phyloP scores from a whole-genome alignment of 192 early-diverging fungal species.

The Coemansia sp. region DNA sequence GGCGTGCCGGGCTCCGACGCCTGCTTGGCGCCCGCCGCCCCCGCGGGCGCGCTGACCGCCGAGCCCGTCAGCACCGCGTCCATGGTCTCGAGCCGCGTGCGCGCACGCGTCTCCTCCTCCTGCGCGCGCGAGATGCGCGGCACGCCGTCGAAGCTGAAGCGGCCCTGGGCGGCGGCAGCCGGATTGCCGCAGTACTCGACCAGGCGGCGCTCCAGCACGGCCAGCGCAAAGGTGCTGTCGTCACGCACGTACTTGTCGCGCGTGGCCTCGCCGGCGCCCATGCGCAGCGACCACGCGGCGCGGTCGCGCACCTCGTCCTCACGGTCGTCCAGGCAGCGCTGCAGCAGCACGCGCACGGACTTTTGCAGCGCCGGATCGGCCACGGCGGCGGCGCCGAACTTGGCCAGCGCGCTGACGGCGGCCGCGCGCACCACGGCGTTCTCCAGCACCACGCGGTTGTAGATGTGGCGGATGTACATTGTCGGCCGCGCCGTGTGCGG shows the following conservation, averaged over 20 bases:
- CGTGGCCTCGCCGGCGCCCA: conserved; percentile 64
- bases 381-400: conserved; percentile 72
- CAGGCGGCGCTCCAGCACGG: conserved; percentile 80
- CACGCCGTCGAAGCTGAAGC: conserved; percentile 74
- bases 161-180: conserved; percentile 51
- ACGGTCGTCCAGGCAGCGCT: conserved; percentile 90
- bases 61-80: conserved; percentile 44
- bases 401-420: conserved; percentile 90
- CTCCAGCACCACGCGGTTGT: conserved; percentile 98
- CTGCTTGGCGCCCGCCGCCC: neutral
- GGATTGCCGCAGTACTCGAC: conserved; percentile 78
- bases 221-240: conserved; percentile 83
- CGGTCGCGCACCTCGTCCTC: conserved; percentile 99
- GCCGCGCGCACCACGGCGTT: conserved; percentile 94
- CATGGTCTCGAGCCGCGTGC: conserved; percentile 49
- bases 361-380: conserved; percentile 66
- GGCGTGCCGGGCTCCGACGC: conserved; percentile 4
- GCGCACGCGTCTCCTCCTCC: conserved; percentile 74
- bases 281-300: conserved; percentile 80
- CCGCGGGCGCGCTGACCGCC: conserved; percentile 18
- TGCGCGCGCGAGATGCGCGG: conserved; percentile 83
- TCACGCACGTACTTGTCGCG: conserved; percentile 73
- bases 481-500: conserved; percentile 87
- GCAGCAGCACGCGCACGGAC: conserved; percentile 81
- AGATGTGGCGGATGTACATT: conserved; percentile 98